phyloP scores from a whole-genome alignment of 2,329 filamentous ascomycete genomes.

The Aspergillus caelatus region DNA sequence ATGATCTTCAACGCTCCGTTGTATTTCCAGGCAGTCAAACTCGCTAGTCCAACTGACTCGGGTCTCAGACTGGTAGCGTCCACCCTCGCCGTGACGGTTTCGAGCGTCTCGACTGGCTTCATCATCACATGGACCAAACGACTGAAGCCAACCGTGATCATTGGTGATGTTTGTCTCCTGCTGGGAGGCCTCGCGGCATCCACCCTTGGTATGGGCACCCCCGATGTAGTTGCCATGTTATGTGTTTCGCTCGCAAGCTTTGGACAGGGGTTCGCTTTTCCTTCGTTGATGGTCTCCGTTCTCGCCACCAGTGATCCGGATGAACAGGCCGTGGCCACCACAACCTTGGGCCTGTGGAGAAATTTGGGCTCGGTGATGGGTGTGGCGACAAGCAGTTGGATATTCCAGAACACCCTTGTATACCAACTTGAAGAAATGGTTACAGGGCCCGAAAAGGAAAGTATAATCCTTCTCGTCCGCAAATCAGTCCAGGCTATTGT shows the following conservation, averaged over 20 bases:
- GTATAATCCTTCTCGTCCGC: constrained; percentile 54
- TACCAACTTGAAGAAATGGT: constrained; percentile 63
- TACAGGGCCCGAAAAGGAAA: constrained; percentile 59
- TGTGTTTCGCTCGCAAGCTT: constrained; percentile 60
- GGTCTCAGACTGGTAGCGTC: constrained; percentile 72
- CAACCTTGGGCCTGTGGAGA: constrained; percentile 72
- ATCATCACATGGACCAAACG: constrained; percentile 62
- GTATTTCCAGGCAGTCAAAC: constrained; percentile 75
- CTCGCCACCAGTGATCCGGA: constrained; percentile 61
- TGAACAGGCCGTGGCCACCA: constrained; percentile 70
- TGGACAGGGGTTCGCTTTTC: constrained; percentile 67
- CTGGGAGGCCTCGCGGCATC: constrained; percentile 56
- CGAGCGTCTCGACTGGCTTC: constrained; percentile 63
- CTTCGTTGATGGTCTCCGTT: constrained; percentile 65
- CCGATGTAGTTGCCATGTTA: constrained; percentile 57
- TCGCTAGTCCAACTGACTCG: constrained; percentile 69
- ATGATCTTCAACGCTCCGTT: constrained; percentile 73
- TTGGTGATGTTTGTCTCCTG: constrained; percentile 54
- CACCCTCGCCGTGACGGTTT: constrained; percentile 57
- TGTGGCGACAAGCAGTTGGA: constrained; percentile 70
- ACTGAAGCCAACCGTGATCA: constrained; percentile 61
- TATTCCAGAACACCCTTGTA: constrained; percentile 71
- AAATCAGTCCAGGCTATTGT: constrained; percentile 54
- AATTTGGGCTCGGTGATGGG: constrained; percentile 73
- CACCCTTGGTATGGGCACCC: constrained; percentile 55